Evolutionary conservation across 345 rosid genomes (phyloP).

Genomic region (Syzygium oleosum): DNA sequence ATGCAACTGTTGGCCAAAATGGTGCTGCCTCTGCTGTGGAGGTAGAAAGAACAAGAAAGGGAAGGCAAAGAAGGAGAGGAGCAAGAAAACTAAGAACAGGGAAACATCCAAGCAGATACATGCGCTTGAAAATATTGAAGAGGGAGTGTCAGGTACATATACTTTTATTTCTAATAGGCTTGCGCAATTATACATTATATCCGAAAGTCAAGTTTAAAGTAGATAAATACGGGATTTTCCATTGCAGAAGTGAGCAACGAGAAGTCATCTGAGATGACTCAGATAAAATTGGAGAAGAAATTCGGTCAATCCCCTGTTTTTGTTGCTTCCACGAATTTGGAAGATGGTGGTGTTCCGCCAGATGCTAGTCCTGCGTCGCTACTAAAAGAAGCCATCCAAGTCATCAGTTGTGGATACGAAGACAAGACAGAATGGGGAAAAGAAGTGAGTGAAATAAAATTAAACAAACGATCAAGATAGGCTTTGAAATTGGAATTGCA

Average conservation of each 20-base stretch:
- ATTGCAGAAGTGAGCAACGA: conserved; percentile 32
- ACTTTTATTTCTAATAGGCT: neutral
- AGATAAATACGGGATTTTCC: neutral
- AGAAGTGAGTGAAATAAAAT: conserved; percentile 47
- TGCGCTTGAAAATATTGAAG: conserved; percentile 82
- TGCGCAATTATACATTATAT: neutral
- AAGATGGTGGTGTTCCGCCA: conserved; percentile 73
- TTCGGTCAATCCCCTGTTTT: conserved; percentile 95
- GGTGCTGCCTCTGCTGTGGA: conserved; percentile 76
- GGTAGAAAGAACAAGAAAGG: conserved; percentile 66
- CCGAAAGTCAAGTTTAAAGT: neutral
- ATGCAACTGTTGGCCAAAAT: conserved; percentile 96
- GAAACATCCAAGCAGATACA: conserved; percentile 90
- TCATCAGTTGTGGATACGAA: conserved; percentile 95
- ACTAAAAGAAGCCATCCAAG: conserved; percentile 92
- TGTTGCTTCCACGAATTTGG: conserved; percentile 59
- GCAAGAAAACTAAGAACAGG: conserved; percentile 54
- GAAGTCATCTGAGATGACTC: conserved; percentile 46
- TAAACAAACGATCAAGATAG: neutral
- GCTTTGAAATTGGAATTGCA: neutral
- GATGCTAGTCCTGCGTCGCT: conserved; percentile 66
- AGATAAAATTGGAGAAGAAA: conserved; percentile 79
- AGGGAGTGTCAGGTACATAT: conserved; percentile 47
- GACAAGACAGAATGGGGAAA: conserved; percentile 99
- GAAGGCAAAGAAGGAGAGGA: conserved; percentile 48